phyloP scores from a whole-genome alignment of 2,329 filamentous ascomycete genomes.

The Paraphaeosphaeria sporulosa region DNA sequence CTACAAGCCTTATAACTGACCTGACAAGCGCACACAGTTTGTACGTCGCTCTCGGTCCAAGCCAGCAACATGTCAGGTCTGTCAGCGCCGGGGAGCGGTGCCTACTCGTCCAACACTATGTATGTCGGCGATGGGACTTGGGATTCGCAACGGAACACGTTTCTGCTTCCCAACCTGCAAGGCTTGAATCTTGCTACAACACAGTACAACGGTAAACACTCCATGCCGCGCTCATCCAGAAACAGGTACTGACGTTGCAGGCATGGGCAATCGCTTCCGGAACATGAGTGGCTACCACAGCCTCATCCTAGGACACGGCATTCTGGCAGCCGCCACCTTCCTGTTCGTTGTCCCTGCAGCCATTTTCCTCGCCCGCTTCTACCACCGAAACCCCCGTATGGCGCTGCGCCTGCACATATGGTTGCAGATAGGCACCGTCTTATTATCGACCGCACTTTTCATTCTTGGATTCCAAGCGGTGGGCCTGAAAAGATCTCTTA shows the following conservation, averaged over 20 bases:
- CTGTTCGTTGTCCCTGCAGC: conserved; percentile 75
- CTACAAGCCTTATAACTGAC: conserved; percentile 3
- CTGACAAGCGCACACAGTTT: background rate
- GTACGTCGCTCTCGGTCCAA: background rate
- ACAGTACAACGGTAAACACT: conserved; percentile 77
- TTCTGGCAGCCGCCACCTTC: conserved; percentile 77
- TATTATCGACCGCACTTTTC: conserved; percentile 74
- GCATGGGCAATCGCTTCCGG: conserved; percentile 83
- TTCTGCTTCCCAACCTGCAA: conserved; percentile 78
- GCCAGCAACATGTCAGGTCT: conserved; percentile 51
- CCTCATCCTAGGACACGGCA: conserved; percentile 74
- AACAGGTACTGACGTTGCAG: conserved; percentile 52
- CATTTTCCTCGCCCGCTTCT: conserved; percentile 78
- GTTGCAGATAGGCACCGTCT: conserved; percentile 72
- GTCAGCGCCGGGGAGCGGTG: conserved; percentile 74
- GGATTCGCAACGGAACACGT: conserved; percentile 79
- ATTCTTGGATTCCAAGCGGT: conserved; percentile 81
- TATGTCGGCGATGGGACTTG: conserved; percentile 83
- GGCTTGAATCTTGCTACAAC: conserved; percentile 82
- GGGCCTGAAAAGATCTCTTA: conserved; percentile 72
- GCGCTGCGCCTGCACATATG: conserved; percentile 77
- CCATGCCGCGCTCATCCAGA: background rate
- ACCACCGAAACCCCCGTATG: conserved; percentile 66
- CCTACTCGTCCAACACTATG: conserved; percentile 77
- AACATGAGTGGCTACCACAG: conserved; percentile 73